Percentiles rank a stretch among this genome's conserved stretches.
phyloP scores from a whole-genome alignment of 305 asterid genomes.

The Rubia occidens region DNA sequence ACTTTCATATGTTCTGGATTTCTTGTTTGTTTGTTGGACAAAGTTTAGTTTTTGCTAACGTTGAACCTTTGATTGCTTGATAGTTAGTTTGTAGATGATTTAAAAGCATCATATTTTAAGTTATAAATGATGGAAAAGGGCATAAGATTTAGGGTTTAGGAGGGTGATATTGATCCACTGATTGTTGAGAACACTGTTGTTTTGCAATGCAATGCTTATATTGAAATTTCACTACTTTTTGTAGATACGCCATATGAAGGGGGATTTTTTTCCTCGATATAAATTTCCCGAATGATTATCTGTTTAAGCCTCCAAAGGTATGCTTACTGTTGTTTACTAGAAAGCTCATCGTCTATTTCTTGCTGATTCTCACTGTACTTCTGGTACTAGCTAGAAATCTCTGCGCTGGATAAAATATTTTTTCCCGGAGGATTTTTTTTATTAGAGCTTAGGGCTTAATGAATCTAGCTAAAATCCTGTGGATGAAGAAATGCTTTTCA shows the following conservation, averaged over 20 bases:
- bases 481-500: background rate
- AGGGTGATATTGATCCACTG: background rate
- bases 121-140: no score
- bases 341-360: background rate
- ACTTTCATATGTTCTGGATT: background rate
- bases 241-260: slow-evolving; percentile 90
- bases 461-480: background rate
- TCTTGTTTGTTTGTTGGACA: background rate
- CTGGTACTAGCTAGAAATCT: background rate
- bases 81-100: no score
- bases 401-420: background rate
- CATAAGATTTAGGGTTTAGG: background rate
- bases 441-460: background rate
- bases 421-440: background rate
- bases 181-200: background rate
- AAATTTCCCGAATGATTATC: slow-evolving; percentile 76
- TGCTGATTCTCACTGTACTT: background rate
- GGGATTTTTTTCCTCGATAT: slow-evolving; percentile 84
- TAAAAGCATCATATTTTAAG: no score
- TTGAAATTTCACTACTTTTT: slow-evolving; percentile 15
- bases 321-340: slow-evolving; percentile 3
- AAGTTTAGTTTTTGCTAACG: background rate
- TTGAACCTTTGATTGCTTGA: no score
- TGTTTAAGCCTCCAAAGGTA: slow-evolving; percentile 89
- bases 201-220: background rate